Base-by-base conservation (phyloP, 2,329 filamentous ascomycete genomes). In the Ascochyta pisi region DNA sequence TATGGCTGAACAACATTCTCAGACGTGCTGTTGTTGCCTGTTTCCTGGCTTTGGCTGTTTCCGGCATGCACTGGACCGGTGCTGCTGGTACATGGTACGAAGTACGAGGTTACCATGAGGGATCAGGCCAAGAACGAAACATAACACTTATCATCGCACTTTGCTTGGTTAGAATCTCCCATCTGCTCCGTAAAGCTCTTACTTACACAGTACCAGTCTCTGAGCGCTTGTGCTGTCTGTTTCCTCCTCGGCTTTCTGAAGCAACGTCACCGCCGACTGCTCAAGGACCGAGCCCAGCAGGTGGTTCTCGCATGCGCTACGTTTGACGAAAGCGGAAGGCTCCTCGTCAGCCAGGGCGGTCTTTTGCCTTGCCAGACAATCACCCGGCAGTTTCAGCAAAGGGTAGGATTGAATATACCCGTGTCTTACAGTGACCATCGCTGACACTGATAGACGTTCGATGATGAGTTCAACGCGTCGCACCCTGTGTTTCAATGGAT, bases 401-500 rank as follows among this genome's bases (percentile, higher is more conserved):
- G 63, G 31, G 69, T 71, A 42, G 50, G 68, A 47, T 87, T 9
- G 24, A 8, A 73, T 83, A n/a, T 87, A 87, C 15, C 92, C 92
- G 70, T 82, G 87, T 57, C 6, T 24, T n/a, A 26, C 4, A n/a
- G 23, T 4, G n/a, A 29, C 19, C 4, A 27, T 4, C 29, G 34
- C 62, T 71, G 51, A 69, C 43, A 15, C 15, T 1, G 19, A 9
- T 33, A 73, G 70, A 86, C 85, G 26, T 85, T 88, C 49, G 86
- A 88, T 57, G 91, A 96, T 57, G 85, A 88, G 13, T 93, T 96
- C 67, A 87, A 86, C 52, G 86, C 87, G 23, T 84, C 86, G 0
- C 91, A 96, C 69, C 86, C 90, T 0, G 86, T 93, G 1, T 96
- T 95, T 74, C 86, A 92, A 45, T 96, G 92, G 92, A 88, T 95